Conservation (phyloP, 495 filamentous ascomycete genomes). For the Talaromyces nanjingensis region DNA sequence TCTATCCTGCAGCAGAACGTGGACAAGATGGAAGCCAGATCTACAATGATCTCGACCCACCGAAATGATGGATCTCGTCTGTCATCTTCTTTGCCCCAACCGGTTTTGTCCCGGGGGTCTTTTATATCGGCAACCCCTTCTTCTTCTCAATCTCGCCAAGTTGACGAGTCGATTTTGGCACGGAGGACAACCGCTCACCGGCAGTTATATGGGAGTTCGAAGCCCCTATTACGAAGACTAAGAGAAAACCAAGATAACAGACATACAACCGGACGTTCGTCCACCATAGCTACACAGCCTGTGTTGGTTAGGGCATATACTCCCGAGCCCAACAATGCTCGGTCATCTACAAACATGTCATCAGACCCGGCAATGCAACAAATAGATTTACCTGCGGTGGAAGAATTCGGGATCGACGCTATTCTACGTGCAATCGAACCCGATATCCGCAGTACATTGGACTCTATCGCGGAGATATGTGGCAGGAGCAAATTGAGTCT, state of each 20-base stretch:
- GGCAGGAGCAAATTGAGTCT: constrained; percentile 54
- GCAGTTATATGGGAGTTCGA: constrained; percentile 22
- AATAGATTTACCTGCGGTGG: constrained; percentile 37
- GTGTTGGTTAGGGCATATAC: constrained; percentile 41
- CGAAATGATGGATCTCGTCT: constrained; percentile 22
- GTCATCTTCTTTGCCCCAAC: constrained; percentile 25
- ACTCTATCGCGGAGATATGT: constrained; percentile 59
- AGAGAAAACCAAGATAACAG: constrained; percentile 12
- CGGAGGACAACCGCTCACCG: constrained; percentile 24
- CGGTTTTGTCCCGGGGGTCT: constrained; percentile 22
- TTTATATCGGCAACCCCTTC: constrained; percentile 10
- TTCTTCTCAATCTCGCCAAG: constrained; percentile 21
- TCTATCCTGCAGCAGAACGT: constrained; percentile 7
- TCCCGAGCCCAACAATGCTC: constrained; percentile 23
- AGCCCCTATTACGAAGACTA: constrained; percentile 17
- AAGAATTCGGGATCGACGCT: constrained; percentile 53
- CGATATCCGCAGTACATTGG: constrained; percentile 48
- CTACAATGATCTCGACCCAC: constrained; percentile 22
- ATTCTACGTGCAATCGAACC: constrained; percentile 54
- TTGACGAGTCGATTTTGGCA: constrained; percentile 24
- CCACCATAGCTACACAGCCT: constrained; percentile 29
- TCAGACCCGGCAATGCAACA: constrained; percentile 18
- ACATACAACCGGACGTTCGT: constrained; percentile 14
- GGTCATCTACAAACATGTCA: constrained; percentile 23
- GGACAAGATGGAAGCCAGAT: constrained; percentile 25